Conservation (phyloP, 441 rosid species). For the Rhodomyrtus psidioides region DNA sequence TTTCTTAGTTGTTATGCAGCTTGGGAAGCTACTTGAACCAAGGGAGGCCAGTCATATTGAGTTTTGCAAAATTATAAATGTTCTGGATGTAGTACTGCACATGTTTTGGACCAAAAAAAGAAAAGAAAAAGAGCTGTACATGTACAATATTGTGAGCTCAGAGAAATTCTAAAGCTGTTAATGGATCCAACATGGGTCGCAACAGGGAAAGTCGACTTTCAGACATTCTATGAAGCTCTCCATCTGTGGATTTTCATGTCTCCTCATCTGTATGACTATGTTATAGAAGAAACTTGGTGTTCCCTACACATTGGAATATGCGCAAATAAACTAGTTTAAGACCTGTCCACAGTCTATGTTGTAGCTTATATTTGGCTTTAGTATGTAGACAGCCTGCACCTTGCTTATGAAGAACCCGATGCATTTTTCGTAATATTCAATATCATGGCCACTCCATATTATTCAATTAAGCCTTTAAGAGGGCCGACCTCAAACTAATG, state of each 20-base stretch:
- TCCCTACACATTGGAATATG: not conserved
- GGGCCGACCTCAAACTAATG: not conserved
- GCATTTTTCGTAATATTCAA: not conserved
- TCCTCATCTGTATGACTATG: not conserved
- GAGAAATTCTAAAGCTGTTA: conserved; percentile 58
- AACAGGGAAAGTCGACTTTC: conserved; percentile 82
- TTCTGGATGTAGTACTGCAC: conserved; percentile 34
- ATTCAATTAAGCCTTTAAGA: not conserved
- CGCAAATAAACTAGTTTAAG: not conserved
- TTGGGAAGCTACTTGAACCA: conserved; percentile 88
- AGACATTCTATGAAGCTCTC: conserved; percentile 16
- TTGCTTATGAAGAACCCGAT: not conserved
- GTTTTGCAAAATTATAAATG: conserved; percentile 80
- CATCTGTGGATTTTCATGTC: not conserved
- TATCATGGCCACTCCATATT: not conserved
- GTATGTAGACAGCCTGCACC: not conserved
- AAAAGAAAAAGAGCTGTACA: conserved; percentile 49
- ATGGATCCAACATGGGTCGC: conserved; percentile 96
- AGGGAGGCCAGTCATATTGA: conserved; percentile 93
- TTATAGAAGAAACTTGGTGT: not conserved
- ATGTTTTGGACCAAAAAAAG: too few species aligned
- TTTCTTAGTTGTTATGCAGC: conserved; percentile 37
- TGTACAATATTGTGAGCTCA: conserved; percentile 59
- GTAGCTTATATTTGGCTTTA: not conserved
- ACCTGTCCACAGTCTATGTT: not conserved